A percentile compares a stretch with the other conserved stretches of the same genome.
phyloP scores from a whole-genome alignment of 306 rosid genomes.

The Malus asiatica region DNA sequence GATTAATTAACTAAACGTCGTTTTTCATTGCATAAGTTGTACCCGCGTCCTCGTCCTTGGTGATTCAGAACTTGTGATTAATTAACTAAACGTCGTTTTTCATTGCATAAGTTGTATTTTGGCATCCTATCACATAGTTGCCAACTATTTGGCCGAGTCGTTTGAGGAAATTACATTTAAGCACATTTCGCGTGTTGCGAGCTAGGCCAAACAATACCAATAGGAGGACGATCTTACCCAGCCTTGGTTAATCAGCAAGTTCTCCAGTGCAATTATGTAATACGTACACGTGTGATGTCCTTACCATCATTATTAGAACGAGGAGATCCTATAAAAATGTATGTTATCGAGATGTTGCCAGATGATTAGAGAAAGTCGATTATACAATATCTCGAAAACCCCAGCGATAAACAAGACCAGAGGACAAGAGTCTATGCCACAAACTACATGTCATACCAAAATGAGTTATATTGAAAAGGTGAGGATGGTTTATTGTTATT shows the following conservation, averaged over 20 bases:
- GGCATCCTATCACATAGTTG: no score
- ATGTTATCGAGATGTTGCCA: fast-evolving
- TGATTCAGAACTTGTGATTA: no score
- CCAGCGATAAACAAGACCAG: fast-evolving
- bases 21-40: no score
- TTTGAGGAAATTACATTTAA: fast-evolving
- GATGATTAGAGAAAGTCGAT: no score
- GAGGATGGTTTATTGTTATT: no score
- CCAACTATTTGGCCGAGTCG: no score
- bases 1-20: fast-evolving
- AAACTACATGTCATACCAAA: fast-evolving
- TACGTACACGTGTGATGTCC: fast-evolving
- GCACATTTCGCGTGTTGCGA: fast-evolving
- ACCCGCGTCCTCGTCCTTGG: no score
- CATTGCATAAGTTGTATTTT: no score
- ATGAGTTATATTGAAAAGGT: no score
- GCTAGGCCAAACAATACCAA: fast-evolving
- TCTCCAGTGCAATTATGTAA: fast-evolving
- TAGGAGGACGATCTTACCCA: fast-evolving
- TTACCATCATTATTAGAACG: no score
- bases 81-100: fast-evolving
- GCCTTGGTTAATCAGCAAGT: no score
- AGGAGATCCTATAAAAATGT: fast-evolving
- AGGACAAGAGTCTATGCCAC: fast-evolving
- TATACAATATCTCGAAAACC: no score